Conservation (phyloP, 2,329 filamentous ascomycete species). For the Aspergillus japonicus region DNA sequence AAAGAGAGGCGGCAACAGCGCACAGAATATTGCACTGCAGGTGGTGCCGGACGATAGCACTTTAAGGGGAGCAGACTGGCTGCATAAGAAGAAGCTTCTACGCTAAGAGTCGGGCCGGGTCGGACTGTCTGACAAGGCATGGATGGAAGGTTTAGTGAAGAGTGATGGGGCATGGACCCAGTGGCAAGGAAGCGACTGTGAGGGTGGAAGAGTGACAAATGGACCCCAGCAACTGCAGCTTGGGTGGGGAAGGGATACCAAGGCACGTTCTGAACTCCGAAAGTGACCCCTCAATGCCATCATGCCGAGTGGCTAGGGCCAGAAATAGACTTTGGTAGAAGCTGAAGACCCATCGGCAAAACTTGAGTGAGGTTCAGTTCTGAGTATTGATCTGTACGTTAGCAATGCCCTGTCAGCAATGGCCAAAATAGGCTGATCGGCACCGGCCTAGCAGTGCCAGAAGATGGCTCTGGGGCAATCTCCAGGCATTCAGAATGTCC, state of each 20-base stretch:
- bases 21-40: background rate
- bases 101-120: background rate
- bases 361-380: too few species aligned
- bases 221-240: background rate
- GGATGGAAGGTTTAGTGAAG: background rate
- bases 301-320: background rate
- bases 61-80: background rate
- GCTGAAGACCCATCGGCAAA: background rate
- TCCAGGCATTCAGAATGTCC: background rate
- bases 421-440: background rate
- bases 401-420: background rate
- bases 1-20: background rate
- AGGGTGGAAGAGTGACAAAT: background rate
- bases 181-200: background rate
- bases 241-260: background rate
- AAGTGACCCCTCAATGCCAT: background rate
- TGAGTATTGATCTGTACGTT: too few species aligned
- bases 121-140: slow-evolving; percentile 2
- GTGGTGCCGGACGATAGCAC: background rate
- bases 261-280: background rate
- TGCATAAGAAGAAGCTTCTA: slow-evolving; percentile 1
- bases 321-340: background rate
- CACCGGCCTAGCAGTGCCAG: background rate
- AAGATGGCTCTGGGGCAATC: background rate
- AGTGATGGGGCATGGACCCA: background rate